Conservation (phyloP, 1,284 basidiomycete species). For the Stygiomarasmius scandens region DNA sequence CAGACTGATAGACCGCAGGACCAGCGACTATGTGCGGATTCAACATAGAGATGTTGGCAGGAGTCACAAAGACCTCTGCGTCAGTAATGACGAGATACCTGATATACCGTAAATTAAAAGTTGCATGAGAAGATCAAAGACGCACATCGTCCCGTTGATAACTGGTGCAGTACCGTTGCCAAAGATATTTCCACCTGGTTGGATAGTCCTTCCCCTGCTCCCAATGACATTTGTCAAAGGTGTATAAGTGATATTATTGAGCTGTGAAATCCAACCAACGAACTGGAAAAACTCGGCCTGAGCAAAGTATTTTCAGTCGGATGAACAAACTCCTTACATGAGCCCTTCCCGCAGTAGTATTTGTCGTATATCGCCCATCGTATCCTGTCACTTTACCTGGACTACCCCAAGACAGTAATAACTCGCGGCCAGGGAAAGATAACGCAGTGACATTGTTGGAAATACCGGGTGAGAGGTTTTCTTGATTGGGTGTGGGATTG, state of each 20-base stretch:
- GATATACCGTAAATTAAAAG: not conserved
- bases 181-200: slow-evolving; percentile 52
- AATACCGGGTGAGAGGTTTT: not conserved
- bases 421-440: slow-evolving; percentile 1
- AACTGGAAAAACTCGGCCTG: slow-evolving; percentile 19
- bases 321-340: slow-evolving; percentile 34
- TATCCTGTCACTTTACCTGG: slow-evolving; percentile 57
- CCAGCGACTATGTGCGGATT: slow-evolving; percentile 63
- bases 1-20: slow-evolving; percentile 53
- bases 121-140: not conserved
- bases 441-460: slow-evolving; percentile 5
- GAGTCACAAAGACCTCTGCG: slow-evolving; percentile 54
- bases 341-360: slow-evolving; percentile 44
- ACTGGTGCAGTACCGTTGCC: slow-evolving; percentile 36
- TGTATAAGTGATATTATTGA: slow-evolving; percentile 57
- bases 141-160: slow-evolving; percentile 54
- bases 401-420: slow-evolving; percentile 58
- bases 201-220: slow-evolving; percentile 47
- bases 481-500: slow-evolving; percentile 23
- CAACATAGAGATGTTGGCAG: slow-evolving; percentile 57
- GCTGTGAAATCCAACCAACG: slow-evolving; percentile 58
- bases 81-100: slow-evolving; percentile 61
- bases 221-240: slow-evolving; percentile 31
- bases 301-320: not conserved
- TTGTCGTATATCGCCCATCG: slow-evolving; percentile 56